These are phyloP conservation scores for Leucosporidium creatinivorum DNA, from an alignment of 768 basidiomycete genomes.

Conservation along the genomic window DNA sequence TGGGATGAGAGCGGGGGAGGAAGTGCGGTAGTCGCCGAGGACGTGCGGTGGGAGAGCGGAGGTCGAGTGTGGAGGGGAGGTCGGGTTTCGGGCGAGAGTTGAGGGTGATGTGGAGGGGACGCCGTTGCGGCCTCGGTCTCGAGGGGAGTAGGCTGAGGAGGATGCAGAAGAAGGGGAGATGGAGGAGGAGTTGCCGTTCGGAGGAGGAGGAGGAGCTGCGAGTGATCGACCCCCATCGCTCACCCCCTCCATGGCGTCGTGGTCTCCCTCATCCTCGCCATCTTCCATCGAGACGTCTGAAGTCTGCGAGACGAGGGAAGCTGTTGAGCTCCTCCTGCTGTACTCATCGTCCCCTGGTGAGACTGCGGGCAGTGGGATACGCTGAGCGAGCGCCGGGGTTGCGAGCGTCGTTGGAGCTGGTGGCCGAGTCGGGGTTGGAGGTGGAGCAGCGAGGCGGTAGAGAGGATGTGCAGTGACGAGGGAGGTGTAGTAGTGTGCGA, in stretches of 20 bases:
- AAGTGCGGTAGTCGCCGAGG: background rate
- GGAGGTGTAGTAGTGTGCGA: conserved; percentile 35
- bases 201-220: too few relatives aligned
- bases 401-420: background rate
- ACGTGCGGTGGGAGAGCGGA: background rate
- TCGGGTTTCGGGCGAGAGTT: background rate
- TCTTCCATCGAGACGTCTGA: background rate
- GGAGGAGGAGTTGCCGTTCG: too few relatives aligned
- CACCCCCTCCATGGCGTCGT: too few relatives aligned
- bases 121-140: background rate
- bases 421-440: background rate
- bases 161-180: background rate
- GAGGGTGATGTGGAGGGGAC: background rate
- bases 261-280: too few relatives aligned
- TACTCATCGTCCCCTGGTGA: background rate
- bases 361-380: background rate
- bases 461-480: conserved; percentile 31
- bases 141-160: background rate
- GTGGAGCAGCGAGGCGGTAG: conserved; percentile 18
- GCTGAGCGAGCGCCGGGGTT: background rate
- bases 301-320: background rate
- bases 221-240: too few relatives aligned
- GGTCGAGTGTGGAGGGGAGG: background rate
- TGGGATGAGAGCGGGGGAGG: conserved; percentile 1
- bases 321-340: background rate